Base-by-base conservation (phyloP, 257 asterid species). In the Haberlea rhodopensis region DNA sequence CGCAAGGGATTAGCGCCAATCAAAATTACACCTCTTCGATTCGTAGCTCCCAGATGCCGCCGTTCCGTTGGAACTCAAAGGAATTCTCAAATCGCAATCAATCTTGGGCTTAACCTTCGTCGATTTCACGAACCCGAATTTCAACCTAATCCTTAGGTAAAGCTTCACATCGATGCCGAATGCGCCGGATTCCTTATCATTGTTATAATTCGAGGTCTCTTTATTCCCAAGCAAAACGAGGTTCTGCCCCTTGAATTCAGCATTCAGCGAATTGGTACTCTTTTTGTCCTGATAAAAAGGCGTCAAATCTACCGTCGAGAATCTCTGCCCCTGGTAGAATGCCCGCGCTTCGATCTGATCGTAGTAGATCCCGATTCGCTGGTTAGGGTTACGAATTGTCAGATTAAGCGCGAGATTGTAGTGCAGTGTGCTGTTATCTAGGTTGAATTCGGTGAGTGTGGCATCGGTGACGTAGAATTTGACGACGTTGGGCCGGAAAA, bases 281-380 rank as follows among this genome's bases (percentile, higher is more conserved):
- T 85, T 87, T 57, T 65, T 78, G 2, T 84, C 85, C 63, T 90
- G 97, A 58, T 82, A 79, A 76, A 90, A 90, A 24, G 74, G 69
- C 22, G 24, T 71, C 80, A 85, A 6, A 0, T 45, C 24, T 9
- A 67, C 58, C 64, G 66, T 61, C 4, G 19, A 7, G 60, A 89
- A 76, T 16, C 87, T 75, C 56, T 77, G 75, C 2, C 89, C 96
- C 31, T 81, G 76, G 78, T 89, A 92, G 0, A 58, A 70, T 2
- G 85, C 95, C 64, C 78, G 74, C 13, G 89, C 95, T 70, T 89
- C 91, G 63, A 92, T 81, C 8, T 8, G 66, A 49, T 92, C 99
- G 75, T 92, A 92, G 88, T 89, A 87, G 63, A 92, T 70, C 2
- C 95, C 91, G 62, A 92, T 80, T 0, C 99, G 89, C 73, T 62